Evolutionary conservation across 331 rosid species (phyloP).

Genomic region (Ulmus americana): DNA sequence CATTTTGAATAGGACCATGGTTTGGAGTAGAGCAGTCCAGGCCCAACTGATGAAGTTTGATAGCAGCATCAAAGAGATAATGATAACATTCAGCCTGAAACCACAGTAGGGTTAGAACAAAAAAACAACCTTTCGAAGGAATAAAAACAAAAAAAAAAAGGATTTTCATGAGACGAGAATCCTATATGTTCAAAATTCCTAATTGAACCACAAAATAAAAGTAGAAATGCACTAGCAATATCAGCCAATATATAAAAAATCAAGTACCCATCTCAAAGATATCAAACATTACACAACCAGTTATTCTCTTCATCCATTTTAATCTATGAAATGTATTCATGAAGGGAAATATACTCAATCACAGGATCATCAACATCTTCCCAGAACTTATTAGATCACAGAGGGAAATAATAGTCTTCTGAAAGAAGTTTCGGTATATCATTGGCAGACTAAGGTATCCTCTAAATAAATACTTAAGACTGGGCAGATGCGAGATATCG

Average conservation of each 20-base stretch:
- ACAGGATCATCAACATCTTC: too few species aligned
- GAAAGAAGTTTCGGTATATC: too few species aligned
- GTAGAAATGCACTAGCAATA: background rate
- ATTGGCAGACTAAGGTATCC: too few species aligned
- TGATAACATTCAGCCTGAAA: conserved; percentile 85
- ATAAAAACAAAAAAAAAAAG: background rate
- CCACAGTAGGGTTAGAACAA: conserved; percentile 18
- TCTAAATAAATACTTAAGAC: too few species aligned
- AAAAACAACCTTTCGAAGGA: conserved; percentile 6
- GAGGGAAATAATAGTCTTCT: too few species aligned
- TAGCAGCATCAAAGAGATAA: conserved; percentile 89
- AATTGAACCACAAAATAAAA: background rate
- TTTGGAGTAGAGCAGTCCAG: conserved; percentile 71
- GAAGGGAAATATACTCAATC: too few species aligned
- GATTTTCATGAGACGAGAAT: conserved; percentile 3
- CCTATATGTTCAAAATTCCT: background rate
- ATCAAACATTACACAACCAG: background rate
- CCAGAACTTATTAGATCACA: too few species aligned
- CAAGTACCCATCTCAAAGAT: background rate
- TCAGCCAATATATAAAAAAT: too few species aligned
- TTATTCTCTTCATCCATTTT: too few species aligned
- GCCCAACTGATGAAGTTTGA: conserved; percentile 81
- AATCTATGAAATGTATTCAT: too few species aligned
- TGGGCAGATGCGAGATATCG: too few species aligned
- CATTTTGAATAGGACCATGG: conserved; percentile 62